Percentiles rank a stretch among this genome's conserved stretches.
phyloP scores from a whole-genome alignment of 257 asterid species.

The Prunella vulgaris region DNA sequence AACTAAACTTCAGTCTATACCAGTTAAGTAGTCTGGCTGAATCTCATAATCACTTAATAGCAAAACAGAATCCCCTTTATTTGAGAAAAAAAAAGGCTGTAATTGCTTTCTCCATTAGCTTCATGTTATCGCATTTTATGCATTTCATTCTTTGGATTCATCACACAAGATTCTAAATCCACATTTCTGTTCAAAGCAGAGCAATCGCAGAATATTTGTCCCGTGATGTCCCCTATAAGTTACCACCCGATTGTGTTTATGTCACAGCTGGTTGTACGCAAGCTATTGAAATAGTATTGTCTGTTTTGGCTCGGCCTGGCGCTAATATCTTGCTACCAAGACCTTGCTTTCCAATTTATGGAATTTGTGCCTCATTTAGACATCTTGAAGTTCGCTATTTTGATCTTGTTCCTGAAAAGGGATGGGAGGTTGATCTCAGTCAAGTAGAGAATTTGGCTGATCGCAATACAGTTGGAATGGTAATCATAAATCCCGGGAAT shows the following conservation, averaged over 20 bases:
- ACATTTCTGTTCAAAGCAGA: conserved; percentile 34
- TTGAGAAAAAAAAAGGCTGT: background rate
- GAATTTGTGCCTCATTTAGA: conserved; percentile 59
- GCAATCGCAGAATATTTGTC: conserved; percentile 77
- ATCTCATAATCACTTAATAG: background rate
- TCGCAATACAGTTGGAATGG: conserved; percentile 70
- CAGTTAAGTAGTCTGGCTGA: background rate
- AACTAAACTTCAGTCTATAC: background rate
- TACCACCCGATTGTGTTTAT: conserved; percentile 63
- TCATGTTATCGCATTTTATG: background rate
- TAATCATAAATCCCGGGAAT: conserved; percentile 84
- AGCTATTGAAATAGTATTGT: conserved; percentile 68
- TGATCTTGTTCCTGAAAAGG: conserved; percentile 61
- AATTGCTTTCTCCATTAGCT: background rate
- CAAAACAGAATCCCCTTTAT: background rate
- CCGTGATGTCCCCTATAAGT: conserved; percentile 54
- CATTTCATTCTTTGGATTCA: background rate
- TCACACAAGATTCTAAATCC: background rate
- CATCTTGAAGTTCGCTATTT: conserved; percentile 60
- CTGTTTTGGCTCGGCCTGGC: conserved; percentile 67
- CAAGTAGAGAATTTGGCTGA: conserved; percentile 68
- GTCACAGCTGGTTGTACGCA: conserved; percentile 93
- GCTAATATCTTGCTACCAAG: conserved; percentile 71
- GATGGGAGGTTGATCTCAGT: conserved; percentile 77
- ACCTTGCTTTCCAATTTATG: conserved; percentile 85